Evolutionary conservation across 2,329 filamentous ascomycete genomes (phyloP), one percentile per base, ranked within the genome.

Genomic region (Pyrenophora graminea): DNA sequence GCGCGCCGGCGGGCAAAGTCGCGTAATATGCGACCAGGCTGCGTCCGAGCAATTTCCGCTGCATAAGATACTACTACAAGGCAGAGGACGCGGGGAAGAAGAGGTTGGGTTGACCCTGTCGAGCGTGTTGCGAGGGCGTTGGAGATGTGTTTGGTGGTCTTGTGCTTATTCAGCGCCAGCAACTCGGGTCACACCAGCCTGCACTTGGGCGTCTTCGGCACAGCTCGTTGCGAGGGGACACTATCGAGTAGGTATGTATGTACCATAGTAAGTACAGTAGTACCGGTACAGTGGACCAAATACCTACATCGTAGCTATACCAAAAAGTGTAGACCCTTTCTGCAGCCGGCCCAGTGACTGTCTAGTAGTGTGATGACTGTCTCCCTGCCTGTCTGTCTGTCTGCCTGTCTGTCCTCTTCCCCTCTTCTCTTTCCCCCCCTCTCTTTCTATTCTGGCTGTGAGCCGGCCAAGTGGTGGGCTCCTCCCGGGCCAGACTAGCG

Each of bases 401-500:
- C 8, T 30, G 27, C 27, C 9, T 13, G 27, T 12, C 27, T 30
- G 27, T 2, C 7, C 25, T 27, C 25, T 47, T 40, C 49, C 49
- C 45, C 41, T 41, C 51, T 48, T 48, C 45, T 49, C 40, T 15
- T 15, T 15, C 15, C 15, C 46, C 49, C 41, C 38, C 37, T 36
- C n/a, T 40, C 42, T 42, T 36, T 36, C 46, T 27, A 50, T 45
- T 41, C 45, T 45, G 41, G 23, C 49, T 39, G 23, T 45, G 36
- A 42, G 42, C 27, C 27, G 27, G 27, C 27, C 27, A 30, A 13
- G 27, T 30, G 27, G 27, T 31, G 40, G 53, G 48, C 52, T 60
- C 67, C 62, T 30, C 27, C 27, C 27, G 10, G 27, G 27, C 10
- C 27, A 58, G 55, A 51, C 64, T 69, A 70, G 68, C 64, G 68